These are phyloP conservation scores for Pseudogymnoascus sp. DNA, from an alignment of 2,329 filamentous ascomycete species.

Conservation along the genomic window DNA sequence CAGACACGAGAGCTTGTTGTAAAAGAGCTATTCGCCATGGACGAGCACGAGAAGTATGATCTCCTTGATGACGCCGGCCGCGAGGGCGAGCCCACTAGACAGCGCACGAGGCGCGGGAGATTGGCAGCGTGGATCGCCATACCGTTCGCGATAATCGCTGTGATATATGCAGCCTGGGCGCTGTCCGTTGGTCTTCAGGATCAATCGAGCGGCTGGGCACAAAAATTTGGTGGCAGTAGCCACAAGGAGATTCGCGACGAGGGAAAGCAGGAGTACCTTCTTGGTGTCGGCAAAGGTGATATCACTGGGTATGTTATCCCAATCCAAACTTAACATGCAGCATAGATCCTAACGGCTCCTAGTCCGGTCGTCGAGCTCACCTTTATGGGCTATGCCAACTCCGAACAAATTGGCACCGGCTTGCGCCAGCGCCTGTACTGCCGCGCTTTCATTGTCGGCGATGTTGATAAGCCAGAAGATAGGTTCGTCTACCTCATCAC, in stretches of 20 bases:
- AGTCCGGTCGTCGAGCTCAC: conserved; percentile 84
- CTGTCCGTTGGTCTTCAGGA: neutral
- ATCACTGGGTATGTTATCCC: conserved; percentile 52
- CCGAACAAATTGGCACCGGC: conserved; percentile 73
- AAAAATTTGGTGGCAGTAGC: neutral
- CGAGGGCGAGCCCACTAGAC: neutral
- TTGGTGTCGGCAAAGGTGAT: conserved; percentile 65
- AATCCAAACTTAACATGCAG: neutral
- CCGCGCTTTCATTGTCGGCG: conserved; percentile 78
- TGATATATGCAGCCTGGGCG: conserved; percentile 11
- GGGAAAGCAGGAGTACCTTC: conserved; percentile 40
- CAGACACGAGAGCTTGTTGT: conserved; percentile 3
- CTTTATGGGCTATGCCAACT: conserved; percentile 84
- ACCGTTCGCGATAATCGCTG: neutral
- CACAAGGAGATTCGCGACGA: conserved; percentile 11
- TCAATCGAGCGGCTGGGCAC: neutral
- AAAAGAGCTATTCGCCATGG: conserved; percentile 7
- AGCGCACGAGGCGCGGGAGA: neutral
- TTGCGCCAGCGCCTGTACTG: conserved; percentile 83
- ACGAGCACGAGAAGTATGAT: conserved; percentile 3
- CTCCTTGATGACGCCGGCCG: neutral
- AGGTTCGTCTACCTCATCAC: conserved; percentile 82
- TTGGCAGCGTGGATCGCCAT: neutral
- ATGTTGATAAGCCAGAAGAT: conserved; percentile 55
- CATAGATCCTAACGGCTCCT: neutral